Evolutionary conservation across 2,329 filamentous ascomycete species (phyloP).

Genomic region (Talaromyces sp.): DNA sequence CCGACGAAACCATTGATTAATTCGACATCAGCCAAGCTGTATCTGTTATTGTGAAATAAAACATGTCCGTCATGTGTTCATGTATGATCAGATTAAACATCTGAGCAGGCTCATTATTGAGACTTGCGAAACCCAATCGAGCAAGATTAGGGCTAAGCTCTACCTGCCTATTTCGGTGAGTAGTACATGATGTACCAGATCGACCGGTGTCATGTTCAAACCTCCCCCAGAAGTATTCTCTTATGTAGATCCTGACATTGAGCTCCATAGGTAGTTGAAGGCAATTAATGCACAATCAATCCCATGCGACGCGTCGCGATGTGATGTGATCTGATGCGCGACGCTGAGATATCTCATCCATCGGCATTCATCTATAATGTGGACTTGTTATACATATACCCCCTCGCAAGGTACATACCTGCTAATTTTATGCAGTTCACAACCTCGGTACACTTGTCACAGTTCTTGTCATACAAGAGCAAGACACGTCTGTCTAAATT

Average conservation of each 20-base stretch:
- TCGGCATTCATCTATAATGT: not conserved
- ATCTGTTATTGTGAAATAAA: not conserved
- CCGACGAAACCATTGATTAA: too few species aligned
- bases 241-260: not conserved
- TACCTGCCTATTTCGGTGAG: not conserved
- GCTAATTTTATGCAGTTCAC: not conserved
- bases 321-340: not conserved
- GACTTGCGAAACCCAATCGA: not conserved
- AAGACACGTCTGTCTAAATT: not conserved
- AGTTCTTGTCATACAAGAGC: not conserved
- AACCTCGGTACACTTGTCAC: not conserved
- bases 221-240: too few species aligned
- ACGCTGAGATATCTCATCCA: not conserved
- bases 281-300: not conserved
- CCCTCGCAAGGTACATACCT: not conserved
- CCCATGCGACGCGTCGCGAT: not conserved
- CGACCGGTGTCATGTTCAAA: not conserved
- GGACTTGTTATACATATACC: not conserved
- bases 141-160: not conserved
- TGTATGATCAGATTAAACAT: too few species aligned
- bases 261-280: too few species aligned
- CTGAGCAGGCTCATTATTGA: not conserved
- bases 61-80: too few species aligned
- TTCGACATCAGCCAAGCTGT: too few species aligned
- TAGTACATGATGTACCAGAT: not conserved